Base-by-base conservation (phyloP, 345 rosid genomes). In the Aethionema arabicum region DNA sequence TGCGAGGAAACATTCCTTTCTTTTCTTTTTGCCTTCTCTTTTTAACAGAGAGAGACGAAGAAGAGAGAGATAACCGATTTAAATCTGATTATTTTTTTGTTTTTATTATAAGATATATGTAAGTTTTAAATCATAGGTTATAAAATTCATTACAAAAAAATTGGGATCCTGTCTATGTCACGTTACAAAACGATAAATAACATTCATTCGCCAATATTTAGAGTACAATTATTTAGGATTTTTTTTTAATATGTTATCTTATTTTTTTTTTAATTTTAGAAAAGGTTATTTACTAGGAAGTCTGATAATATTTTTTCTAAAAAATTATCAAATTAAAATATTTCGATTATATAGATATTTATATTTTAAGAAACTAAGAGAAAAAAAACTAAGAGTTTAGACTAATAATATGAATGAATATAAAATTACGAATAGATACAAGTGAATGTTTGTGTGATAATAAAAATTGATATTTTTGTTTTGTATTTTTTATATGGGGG, bases 1-100 rank as follows among this genome's bases (percentile, higher is more conserved):
- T 69, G 61, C 56, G 36, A 54, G 45, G 35, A 45, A 61, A 68
- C 77, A 58, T 68, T 74, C 68, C 59, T 61, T 39, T 56, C 36
- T 43, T 61, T 54, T 5, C 50, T 43, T 33, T 61, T 52, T n/a
- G n/a, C 37, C 43, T 56, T 37, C 37, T 56, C 27, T 55, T 61
- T 33, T 52, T 12, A 6, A 27, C 27, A 32, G 14, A 52, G 44
- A 59, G 45, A 11, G 32, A 11, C 6, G 30, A 31, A 12, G 12
- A 15, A 14, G 45, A 39, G 42, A 50, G 8, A 11, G 2, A 5
- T 50, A 21, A 35, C 50, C 53, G 29, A 63, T 68, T 51, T 69
- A 53, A 43, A 52, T 37, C 56, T 53, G 7, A 31, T 31, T 52
- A 31, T 37, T 10, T 52, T 45, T 11, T 31, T 46, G 16, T 61